Evolutionary conservation across 805 yeast genomes (phyloP), one percentile per base, ranked within the genome.

Genomic region (Saccharomycopsis lassenensis): DNA sequence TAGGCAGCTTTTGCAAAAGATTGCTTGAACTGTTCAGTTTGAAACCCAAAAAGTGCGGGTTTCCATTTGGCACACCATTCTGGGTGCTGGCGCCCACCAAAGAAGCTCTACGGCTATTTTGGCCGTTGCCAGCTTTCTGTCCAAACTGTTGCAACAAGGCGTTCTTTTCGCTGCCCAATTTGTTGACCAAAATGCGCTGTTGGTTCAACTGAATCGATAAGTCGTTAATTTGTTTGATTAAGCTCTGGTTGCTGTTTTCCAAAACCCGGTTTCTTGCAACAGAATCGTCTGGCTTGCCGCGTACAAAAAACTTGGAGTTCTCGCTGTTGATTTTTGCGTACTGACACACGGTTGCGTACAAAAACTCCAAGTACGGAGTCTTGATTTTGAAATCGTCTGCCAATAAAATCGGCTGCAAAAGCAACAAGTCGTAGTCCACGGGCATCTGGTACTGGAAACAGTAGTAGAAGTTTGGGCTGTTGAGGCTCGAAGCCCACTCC

Each of bases 381-480:
- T 80, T 78, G 37, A 85, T 76, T 33, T 79, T 77, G 52, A 72
- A 71, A 52, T 86, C 95, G 58, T 86, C 95, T n/a, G 91, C 94
- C 39, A 86, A 63, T 37, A 87, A 61, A 35, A 87, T 87, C 4
- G 95, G 94, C 52, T 85, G 94, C 43, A 87, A 67, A 36, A 87
- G 60, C 29, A 85, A 61, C 51, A 85, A 64, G 58, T 87, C 96
- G 28, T 81, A 63, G 43, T 78, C 74, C 41, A 83, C 55, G 29
- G 71, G 73, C 47, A 71, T 52, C 52, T 67, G 65, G 47, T 70
- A 61, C 52, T 59, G 69, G 49, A 73, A 83, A 50, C 78, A 77
- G 55, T 75, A 84, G 44, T 80, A 77, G 37, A 79, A 59, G 29
- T 65, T 58, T 28, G 86, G 82, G 11, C 73, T 63, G 43, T 66